Conservation (phyloP, 208 protist species). For the Trypanosoma melophagium region DNA sequence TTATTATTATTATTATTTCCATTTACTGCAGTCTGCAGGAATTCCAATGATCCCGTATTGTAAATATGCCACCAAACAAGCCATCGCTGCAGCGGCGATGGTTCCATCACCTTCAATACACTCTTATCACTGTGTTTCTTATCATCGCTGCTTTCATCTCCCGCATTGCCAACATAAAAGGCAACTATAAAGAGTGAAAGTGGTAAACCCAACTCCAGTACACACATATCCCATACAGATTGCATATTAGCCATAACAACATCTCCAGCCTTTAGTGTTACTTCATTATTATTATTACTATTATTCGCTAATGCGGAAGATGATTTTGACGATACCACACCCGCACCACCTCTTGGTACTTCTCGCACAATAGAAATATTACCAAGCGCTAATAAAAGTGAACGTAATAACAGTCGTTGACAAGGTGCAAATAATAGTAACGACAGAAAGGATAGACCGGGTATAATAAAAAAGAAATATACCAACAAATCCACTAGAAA, state of each 20-base stretch:
- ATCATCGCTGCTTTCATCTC: background rate
- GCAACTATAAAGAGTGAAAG: slow-evolving; percentile 37
- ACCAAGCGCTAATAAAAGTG: slow-evolving; percentile 60
- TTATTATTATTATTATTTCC: slow-evolving; percentile 1
- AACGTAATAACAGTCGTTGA: slow-evolving; percentile 44
- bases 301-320: background rate
- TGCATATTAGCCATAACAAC: slow-evolving; percentile 69
- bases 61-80: slow-evolving; percentile 56
- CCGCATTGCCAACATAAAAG: slow-evolving; percentile 25
- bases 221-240: slow-evolving; percentile 68
- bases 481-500: slow-evolving; percentile 50
- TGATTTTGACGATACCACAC: background rate
- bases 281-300: background rate
- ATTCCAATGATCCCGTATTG: slow-evolving; percentile 34
- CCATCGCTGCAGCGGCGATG: slow-evolving; percentile 68
- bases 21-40: slow-evolving; percentile 33
- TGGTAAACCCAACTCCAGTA: slow-evolving; percentile 57
- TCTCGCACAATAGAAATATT: slow-evolving; percentile 35
- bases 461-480: slow-evolving; percentile 39
- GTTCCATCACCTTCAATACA: slow-evolving; percentile 42
- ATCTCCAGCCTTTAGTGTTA: slow-evolving; percentile 38
- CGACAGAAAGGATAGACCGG: slow-evolving; percentile 30
- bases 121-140: background rate
- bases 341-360: background rate
- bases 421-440: slow-evolving; percentile 41